Evolutionary conservation across 441 rosid genomes (phyloP).

Genomic region (Geranium incanum): DNA sequence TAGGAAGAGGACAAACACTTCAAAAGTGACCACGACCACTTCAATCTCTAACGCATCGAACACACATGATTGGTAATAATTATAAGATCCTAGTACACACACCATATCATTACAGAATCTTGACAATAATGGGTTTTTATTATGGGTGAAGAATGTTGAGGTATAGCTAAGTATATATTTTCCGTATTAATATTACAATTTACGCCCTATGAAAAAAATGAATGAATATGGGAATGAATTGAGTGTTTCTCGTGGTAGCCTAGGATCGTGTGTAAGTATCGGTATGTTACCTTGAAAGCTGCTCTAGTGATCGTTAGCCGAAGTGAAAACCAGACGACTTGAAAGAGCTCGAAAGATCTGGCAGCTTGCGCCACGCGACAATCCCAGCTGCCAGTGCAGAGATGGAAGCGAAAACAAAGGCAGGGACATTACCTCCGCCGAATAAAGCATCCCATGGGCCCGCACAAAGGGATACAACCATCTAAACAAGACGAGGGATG

Average conservation of each 20-base stretch:
- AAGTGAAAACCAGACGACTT: slow-evolving; percentile 72
- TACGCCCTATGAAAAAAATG: slow-evolving; percentile 36
- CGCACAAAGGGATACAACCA: slow-evolving; percentile 76
- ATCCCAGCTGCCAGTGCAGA: slow-evolving; percentile 70
- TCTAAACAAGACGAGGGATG: slow-evolving; percentile 32
- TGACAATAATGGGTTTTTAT: background rate
- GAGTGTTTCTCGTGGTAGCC: slow-evolving; percentile 7
- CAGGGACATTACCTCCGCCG: slow-evolving; percentile 96
- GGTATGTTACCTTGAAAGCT: slow-evolving; percentile 8
- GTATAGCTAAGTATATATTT: slow-evolving; percentile 14
- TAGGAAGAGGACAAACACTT: background rate
- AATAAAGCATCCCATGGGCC: slow-evolving; percentile 96
- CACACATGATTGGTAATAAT: background rate
- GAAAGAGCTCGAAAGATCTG: slow-evolving; percentile 56
- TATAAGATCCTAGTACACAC: background rate
- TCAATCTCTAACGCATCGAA: background rate
- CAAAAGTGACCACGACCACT: background rate
- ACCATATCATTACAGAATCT: background rate
- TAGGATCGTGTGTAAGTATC: slow-evolving; percentile 10
- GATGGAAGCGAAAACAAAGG: slow-evolving; percentile 69
- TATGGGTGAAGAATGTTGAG: background rate
- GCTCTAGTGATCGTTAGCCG: slow-evolving; percentile 35
- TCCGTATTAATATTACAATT: slow-evolving; percentile 20
- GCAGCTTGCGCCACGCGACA: slow-evolving; percentile 54
- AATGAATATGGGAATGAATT: slow-evolving; percentile 27